Percentiles rank a stretch among this genome's conserved stretches.
These are phyloP conservation scores for Ambispora gerdemannii DNA, from an alignment of 192 early-diverging fungal species.

Conservation along the genomic window DNA sequence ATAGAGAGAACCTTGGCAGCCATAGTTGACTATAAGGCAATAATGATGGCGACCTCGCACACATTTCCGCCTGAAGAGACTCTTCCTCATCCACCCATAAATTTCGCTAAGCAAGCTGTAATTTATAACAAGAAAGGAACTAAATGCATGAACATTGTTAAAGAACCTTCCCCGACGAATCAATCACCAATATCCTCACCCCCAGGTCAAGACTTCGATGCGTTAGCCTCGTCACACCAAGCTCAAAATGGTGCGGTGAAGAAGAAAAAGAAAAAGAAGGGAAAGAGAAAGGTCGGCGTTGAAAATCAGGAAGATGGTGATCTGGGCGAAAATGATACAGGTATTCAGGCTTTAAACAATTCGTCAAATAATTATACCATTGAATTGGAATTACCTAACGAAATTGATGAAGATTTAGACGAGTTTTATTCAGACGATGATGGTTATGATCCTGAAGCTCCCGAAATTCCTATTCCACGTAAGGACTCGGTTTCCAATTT, in stretches of 20 bases:
- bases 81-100: slow-evolving; percentile 27
- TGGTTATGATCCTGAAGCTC: slow-evolving; percentile 44
- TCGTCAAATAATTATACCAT: not conserved
- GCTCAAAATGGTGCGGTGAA: slow-evolving; percentile 9
- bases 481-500: slow-evolving; percentile 20
- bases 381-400: not conserved
- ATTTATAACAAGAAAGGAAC: slow-evolving; percentile 31
- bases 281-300: slow-evolving; percentile 17
- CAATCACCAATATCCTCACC: slow-evolving; percentile 25
- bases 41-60: slow-evolving; percentile 33
- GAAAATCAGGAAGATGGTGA: slow-evolving; percentile 13
- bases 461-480: slow-evolving; percentile 34
- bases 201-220: not conserved
- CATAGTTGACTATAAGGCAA: slow-evolving; percentile 19
- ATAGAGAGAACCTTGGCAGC: not conserved
- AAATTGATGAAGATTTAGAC: slow-evolving; percentile 37
- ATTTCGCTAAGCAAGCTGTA: slow-evolving; percentile 28
- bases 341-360: not conserved
- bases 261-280: slow-evolving; percentile 30
- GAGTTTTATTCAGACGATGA: slow-evolving; percentile 50
- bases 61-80: slow-evolving; percentile 24
- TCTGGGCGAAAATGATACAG: not conserved
- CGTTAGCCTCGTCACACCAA: not conserved
- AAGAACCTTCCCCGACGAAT: slow-evolving; percentile 4
- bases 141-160: slow-evolving; percentile 31